Base-by-base conservation (phyloP, 306 rosid species). In the Begonia fuchsioides region DNA sequence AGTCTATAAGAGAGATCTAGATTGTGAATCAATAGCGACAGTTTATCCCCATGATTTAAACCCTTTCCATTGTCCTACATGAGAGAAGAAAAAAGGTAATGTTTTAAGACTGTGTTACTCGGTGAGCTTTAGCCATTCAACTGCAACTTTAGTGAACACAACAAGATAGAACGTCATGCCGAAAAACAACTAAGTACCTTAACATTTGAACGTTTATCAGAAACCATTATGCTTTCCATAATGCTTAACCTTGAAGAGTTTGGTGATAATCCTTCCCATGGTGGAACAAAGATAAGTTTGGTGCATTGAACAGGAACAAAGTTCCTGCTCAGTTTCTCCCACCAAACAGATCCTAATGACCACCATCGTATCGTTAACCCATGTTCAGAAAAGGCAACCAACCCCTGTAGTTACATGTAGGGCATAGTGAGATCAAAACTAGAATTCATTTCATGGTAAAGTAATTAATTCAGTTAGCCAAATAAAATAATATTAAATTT, bases 181-280 rank as follows among this genome's bases (percentile, higher is more conserved):
- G 7, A 8, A 26, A 8, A n/a, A 40, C 52, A 39, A 50, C 53
- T 52, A 61, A 55, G 50, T 69, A 88, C 96, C 95, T 69, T 72
- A 17, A 55, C 52, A 41, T 69, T 68, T 57, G 58, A 54, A 55
- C 69, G 72, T 60, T 57, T 48, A 48, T 72, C 82, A 44, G 59
- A 63, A 64, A 72, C 93, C 66, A 65, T 63, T 55, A 86, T 74
- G 73, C 69, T 78, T 46, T 86, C 95, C 84, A 88, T 88, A 54
- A 88, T 76, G 76, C 97, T 90, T 56, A 86, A 79, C 55, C 94
- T 79, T 49, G 93, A 76, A 68, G 93, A 72, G 69, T 84, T 90
- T n/a, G 97, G 92, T 11, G 95, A 90, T 71, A 90, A 84, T 72
- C 97, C 97, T 51, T 90, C 97, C 95, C 97, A 90, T 32, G 97